Evolutionary conservation across 192 early-diverging fungal genomes (phyloP).

Genomic region (Coemansia sp.): DNA sequence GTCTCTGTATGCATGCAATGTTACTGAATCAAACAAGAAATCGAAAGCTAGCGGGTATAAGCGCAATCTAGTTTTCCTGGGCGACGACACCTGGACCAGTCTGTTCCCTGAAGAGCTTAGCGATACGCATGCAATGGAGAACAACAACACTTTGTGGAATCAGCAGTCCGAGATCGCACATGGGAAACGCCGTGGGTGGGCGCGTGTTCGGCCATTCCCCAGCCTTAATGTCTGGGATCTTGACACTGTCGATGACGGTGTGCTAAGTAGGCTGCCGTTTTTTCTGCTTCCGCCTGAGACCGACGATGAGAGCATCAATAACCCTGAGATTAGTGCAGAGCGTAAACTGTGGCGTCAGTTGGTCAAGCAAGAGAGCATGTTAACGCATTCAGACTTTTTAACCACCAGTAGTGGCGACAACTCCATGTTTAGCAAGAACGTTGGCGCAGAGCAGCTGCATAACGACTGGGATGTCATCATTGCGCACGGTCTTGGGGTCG

Average conservation of each 20-base stretch:
- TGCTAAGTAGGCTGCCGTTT: constrained; percentile 60
- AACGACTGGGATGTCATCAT: constrained; percentile 75
- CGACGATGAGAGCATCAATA: not conserved
- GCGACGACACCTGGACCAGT: constrained; percentile 94
- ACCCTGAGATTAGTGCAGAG: constrained; percentile 3
- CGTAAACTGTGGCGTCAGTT: constrained; percentile 32
- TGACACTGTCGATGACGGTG: constrained; percentile 89
- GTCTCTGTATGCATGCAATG: constrained; percentile 5
- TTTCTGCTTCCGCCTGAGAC: constrained; percentile 30
- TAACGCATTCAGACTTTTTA: constrained; percentile 25
- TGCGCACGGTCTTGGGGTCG: constrained; percentile 93
- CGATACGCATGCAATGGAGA: constrained; percentile 21
- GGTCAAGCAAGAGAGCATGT: constrained; percentile 35
- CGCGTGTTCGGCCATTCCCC: constrained; percentile 65
- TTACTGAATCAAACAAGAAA: not conserved
- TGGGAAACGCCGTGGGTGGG: constrained; percentile 28
- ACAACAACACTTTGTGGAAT: constrained; percentile 9
- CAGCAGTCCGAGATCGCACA: constrained; percentile 24
- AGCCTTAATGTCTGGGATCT: constrained; percentile 84
- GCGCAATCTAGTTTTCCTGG: constrained; percentile 72
- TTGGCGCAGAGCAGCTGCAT: constrained; percentile 27
- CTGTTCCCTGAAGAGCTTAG: constrained; percentile 73
- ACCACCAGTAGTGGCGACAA: not conserved
- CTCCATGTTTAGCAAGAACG: constrained; percentile 22
- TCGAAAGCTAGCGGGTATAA: constrained; percentile 5